phyloP scores from a whole-genome alignment of 148 eudicot genomes.

The Fagopyrum tataricum region DNA sequence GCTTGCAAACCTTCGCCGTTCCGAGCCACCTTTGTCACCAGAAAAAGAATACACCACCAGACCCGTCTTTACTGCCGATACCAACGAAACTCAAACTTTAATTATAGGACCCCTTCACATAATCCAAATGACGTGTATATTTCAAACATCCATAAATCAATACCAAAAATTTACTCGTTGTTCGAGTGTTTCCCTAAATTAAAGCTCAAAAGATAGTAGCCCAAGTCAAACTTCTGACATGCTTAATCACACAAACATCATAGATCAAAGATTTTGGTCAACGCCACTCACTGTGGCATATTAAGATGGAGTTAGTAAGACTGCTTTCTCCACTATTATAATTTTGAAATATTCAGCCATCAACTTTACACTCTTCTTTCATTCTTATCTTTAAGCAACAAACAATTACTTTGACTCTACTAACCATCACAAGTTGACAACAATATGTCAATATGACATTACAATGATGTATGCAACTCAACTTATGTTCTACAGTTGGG shows the following conservation, averaged over 20 bases:
- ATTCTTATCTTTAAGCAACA: not conserved
- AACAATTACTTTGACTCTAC: not conserved
- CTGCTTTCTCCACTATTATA: not conserved
- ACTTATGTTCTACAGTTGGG: too few species aligned
- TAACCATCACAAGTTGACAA: not conserved
- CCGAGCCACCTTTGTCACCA: too few species aligned
- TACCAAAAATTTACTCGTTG: too few species aligned
- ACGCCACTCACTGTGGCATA: not conserved
- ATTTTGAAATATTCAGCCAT: conserved; percentile 1
- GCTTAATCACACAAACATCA: not conserved
- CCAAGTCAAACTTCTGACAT: not conserved
- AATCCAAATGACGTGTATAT: too few species aligned
- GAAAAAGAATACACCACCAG: too few species aligned
- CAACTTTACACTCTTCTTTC: not conserved
- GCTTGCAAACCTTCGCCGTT: too few species aligned
- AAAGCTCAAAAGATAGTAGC: too few species aligned
- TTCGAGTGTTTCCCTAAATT: too few species aligned
- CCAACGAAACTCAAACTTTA: too few species aligned
- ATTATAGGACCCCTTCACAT: too few species aligned
- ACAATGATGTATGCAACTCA: not conserved
- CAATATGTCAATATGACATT: not conserved
- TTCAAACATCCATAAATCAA: too few species aligned
- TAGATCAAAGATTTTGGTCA: not conserved
- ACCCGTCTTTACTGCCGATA: too few species aligned
- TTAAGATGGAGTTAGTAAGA: conserved; percentile 3